Conservation (phyloP, 2,329 filamentous ascomycete species). For the Pseudopithomyces chartarum region DNA sequence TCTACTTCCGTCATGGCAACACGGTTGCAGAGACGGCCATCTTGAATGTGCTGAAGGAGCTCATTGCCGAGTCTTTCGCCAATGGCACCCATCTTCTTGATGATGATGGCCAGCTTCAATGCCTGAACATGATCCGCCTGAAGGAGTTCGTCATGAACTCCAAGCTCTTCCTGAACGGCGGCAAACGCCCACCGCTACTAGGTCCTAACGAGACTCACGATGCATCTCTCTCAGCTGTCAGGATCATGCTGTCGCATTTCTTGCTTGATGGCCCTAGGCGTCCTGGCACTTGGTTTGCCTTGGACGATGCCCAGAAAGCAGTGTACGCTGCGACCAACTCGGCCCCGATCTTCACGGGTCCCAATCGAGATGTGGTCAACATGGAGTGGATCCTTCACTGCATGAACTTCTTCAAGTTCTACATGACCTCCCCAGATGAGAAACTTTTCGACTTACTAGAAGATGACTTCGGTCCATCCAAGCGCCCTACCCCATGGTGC, state of each 20-base stretch:
- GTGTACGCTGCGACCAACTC: constrained; percentile 47
- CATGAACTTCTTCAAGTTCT: constrained; percentile 59
- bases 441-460: constrained; percentile 43
- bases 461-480: constrained; percentile 21
- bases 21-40: constrained; percentile 36
- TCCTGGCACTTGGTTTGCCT: constrained; percentile 36
- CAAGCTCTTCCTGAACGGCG: constrained; percentile 26
- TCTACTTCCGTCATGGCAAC: constrained; percentile 24
- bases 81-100: constrained; percentile 16
- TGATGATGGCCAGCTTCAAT: constrained; percentile 28
- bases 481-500: constrained; percentile 52
- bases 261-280: constrained; percentile 26
- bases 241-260: constrained; percentile 41
- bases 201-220: constrained; percentile 12
- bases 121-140: constrained; percentile 42
- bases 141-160: constrained; percentile 37
- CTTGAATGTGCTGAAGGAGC: constrained; percentile 45
- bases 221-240: constrained; percentile 30
- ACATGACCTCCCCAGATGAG: constrained; percentile 50
- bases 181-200: constrained; percentile 24
- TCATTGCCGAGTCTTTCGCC: constrained; percentile 50
- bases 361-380: constrained; percentile 47
- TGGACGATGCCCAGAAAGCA: constrained; percentile 52
- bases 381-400: constrained; percentile 54
- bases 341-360: constrained; percentile 50